Evolutionary conservation across 75 land plant genomes (phyloP), one percentile per base, ranked within the genome.

Genomic region (Larix kaempferi): DNA sequence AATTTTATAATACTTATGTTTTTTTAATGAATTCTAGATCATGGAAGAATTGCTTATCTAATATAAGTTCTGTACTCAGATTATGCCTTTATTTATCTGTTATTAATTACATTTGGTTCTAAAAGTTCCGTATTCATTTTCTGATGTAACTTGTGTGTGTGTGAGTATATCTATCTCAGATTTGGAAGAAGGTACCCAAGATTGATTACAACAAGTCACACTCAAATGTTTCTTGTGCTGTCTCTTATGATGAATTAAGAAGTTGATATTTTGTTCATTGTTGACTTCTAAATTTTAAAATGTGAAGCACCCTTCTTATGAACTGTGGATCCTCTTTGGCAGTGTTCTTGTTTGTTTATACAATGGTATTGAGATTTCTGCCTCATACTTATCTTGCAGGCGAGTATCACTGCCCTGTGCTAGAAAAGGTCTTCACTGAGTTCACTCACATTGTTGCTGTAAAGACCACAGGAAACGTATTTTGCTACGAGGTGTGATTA

Each of bases 381-480:
- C 3, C 55, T 75, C 59, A 61, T 74, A 54, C 59, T 23, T 26
- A 23, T 80, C 55, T 23, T 85, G 84, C 83, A 93, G 98, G 95
- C 10, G 95, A 96, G 84, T 96, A 66, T 79, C 93, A 94, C 3
- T 96, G 99, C 74, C 99, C 99, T 39, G 99, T 96, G 55, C 79
- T 96, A 61, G 91, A 96, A 78, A 96, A 96, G 82, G 99, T 92
- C 29, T 96, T 96, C 66, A 96, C 99, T 22, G 99, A 96, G 73
- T 96, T 88, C 73, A 92, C 99, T 8, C 99, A 96, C 77, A 96
- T 96, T 71, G 95, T 96, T 80, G 99, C 98, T 61, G 84, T 96
- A 17, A 96, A 89, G 86, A 96, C 91, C 25, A 94, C 99, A 3
- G 99, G 99, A 39, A 96, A 96, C 82, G 99, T 96, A 21, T 96